Percentiles rank a stretch among this genome's conserved stretches.
Conservation (phyloP, 2,329 filamentous ascomycete species). For the Colletotrichum sp. region DNA sequence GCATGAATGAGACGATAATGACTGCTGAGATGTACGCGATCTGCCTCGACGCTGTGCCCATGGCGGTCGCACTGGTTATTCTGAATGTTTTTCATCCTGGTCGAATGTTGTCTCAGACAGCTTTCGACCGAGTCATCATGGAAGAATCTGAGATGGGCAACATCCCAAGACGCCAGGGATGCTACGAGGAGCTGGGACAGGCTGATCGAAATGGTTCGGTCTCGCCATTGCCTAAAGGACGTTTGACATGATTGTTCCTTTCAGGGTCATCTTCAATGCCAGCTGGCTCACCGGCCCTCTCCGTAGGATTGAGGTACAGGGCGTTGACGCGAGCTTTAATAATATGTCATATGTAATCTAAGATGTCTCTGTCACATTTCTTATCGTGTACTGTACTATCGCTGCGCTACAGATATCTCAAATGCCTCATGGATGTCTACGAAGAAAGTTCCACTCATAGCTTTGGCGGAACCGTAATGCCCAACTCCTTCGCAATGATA, state of each 20-base stretch:
- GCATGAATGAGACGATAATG: neutral
- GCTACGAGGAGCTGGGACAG: neutral
- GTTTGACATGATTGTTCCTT: neutral
- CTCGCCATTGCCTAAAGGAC: neutral
- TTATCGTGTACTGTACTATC: neutral
- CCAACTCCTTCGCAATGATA: slow-evolving; percentile 43
- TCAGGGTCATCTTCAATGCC: neutral
- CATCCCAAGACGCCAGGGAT: neutral
- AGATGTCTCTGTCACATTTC: neutral
- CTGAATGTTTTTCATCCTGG: neutral
- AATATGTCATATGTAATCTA: neutral
- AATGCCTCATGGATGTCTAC: neutral
- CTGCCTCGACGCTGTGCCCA: neutral
- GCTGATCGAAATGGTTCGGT: neutral
- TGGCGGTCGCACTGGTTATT: neutral
- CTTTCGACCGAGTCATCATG: neutral
- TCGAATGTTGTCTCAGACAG: neutral
- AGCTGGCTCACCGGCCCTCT: neutral
- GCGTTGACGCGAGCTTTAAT: fast-evolving
- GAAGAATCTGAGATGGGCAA: neutral
- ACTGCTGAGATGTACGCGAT: neutral
- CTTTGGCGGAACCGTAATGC: slow-evolving; percentile 1
- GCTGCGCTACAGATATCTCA: neutral
- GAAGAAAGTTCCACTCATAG: neutral
- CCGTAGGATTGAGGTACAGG: neutral